Percentiles rank a stretch among this genome's conserved stretches.
phyloP scores from a whole-genome alignment of 805 yeast species.

The Hanseniaspora thailandica region DNA sequence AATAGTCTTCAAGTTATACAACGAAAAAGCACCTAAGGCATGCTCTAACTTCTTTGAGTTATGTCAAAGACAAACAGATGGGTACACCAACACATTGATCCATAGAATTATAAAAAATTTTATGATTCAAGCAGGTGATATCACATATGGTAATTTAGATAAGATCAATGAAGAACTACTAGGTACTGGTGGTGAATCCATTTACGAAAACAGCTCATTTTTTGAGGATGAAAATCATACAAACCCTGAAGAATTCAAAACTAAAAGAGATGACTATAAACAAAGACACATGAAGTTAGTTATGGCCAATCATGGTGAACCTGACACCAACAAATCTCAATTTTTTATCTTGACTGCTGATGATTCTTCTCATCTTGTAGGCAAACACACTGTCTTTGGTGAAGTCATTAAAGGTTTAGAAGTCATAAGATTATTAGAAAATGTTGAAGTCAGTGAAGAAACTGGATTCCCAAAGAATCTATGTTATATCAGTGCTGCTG shows the following conservation, averaged over 20 bases:
- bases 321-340: conserved; percentile 47
- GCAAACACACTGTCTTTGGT: conserved; percentile 72
- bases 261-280: conserved; percentile 27
- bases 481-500: conserved; percentile 46
- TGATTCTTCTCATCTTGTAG: conserved; percentile 60
- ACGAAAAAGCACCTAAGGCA: conserved; percentile 45
- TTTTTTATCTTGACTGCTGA: conserved; percentile 55
- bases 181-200: conserved; percentile 39
- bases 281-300: conserved; percentile 32
- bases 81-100: conserved; percentile 36
- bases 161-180: conserved; percentile 17
- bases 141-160: conserved; percentile 32
- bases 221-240: conserved; percentile 50
- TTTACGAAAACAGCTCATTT: conserved; percentile 28
- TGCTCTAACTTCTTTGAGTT: conserved; percentile 39
- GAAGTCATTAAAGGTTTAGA: conserved; percentile 55
- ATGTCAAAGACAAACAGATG: conserved; percentile 27
- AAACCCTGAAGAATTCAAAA: conserved; percentile 29
- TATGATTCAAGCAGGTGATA: conserved; percentile 60
- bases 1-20: conserved; percentile 45
- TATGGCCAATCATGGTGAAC: conserved; percentile 48
- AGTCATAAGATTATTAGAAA: conserved; percentile 55
- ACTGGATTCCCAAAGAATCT: conserved; percentile 34
- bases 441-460: conserved; percentile 32
- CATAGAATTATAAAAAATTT: conserved; percentile 59